phyloP scores from a whole-genome alignment of 192 early-diverging fungal species.

The Coemansia sp. region DNA sequence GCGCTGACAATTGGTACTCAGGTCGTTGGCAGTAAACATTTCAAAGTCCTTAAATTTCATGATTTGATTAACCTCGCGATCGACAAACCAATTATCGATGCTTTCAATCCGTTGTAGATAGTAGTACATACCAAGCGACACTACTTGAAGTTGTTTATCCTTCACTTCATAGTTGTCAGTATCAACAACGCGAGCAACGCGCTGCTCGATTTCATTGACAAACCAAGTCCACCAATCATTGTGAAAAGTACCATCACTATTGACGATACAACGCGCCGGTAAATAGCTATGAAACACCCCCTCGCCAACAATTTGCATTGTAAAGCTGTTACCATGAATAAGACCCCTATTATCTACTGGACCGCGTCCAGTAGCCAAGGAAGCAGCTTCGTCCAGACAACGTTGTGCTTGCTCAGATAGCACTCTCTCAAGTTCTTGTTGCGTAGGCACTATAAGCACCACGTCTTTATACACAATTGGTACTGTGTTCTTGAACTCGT shows the following conservation, averaged over 20 bases:
- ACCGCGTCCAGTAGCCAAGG: no score
- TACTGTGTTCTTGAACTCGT: neutral
- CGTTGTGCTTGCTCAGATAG: no score
- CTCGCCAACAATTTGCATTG: conserved; percentile 4
- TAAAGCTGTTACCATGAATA: conserved; percentile 5
- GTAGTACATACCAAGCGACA: conserved; percentile 2
- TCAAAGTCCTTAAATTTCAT: no score
- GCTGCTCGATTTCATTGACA: conserved; percentile 6
- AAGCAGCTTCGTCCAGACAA: no score
- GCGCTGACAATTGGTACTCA: no score
- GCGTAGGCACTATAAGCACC: neutral
- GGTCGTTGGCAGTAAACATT: no score
- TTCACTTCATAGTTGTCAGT: conserved; percentile 4
- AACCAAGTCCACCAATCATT: neutral
- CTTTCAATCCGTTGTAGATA: conserved; percentile 1
- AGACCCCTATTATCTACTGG: neutral
- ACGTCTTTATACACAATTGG: neutral
- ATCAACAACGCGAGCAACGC: conserved; percentile 1
- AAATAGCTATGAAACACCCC: neutral
- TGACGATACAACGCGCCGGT: neutral
- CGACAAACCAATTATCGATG: neutral
- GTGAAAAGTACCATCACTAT: neutral
- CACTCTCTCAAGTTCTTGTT: no score
- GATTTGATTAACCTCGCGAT: no score
- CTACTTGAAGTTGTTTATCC: conserved; percentile 1